Evolutionary conservation across 495 filamentous ascomycete genomes (phyloP), one percentile per base, ranked within the genome.

Genomic region (Penicillium pulvis): DNA sequence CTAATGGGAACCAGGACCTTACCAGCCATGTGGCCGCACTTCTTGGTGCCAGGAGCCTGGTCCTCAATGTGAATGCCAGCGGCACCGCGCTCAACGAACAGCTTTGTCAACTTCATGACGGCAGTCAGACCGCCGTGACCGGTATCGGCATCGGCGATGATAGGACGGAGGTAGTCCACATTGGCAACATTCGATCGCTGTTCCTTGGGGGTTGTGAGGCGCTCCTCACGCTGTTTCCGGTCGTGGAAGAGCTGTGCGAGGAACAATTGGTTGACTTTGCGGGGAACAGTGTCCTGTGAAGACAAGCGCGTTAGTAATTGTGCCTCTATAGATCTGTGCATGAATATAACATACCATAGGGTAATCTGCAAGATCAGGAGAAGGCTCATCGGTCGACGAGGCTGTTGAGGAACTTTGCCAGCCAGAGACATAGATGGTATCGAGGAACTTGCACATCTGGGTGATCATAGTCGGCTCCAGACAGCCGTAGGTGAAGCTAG

Each of bases 221-320:
- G 92, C 72, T 97, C 94, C 75, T 97, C 90, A 51, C 94, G 89
- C 73, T 98, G 94, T 77, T 98, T 98, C 64, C 94, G 90, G 83
- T 98, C 95, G 76, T 98, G 94, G 87, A 98, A 98, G 55, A 97
- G 89, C 75, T 98, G 95, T 28, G 94, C 93, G 83, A 94, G 90
- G 82, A 92, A 98, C 35, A 98, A 86, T 66, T 98, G 94, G 65
- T 89, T 83, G 61, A 98, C 95, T 78, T 98, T 98, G 83, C 97
- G 96, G 44, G 94, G 94, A 17, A 98, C 94, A 44, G 95, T 98
- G 67, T 94, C 94, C 92, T 96, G 31, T 36, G 31, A 17, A 46
- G 1, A 1, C 39, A 41, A 17, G 4, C 17, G 24, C 20, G 28
- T 46, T 5, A 33, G 30, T 33, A 20, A 6, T 45, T 31, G 10